phyloP scores from a whole-genome alignment of 78 protist species.

The Pelomyxa schiedti region DNA sequence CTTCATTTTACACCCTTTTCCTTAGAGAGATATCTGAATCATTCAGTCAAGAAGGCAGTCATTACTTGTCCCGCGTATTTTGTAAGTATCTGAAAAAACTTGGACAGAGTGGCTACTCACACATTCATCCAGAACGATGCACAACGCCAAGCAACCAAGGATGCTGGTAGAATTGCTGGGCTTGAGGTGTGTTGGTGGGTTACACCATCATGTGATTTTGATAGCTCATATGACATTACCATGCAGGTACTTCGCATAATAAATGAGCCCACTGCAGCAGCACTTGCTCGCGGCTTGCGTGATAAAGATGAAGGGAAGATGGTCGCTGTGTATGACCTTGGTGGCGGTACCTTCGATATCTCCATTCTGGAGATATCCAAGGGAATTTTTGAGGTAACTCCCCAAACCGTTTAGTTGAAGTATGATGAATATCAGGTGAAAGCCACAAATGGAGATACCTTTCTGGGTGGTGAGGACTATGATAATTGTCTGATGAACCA shows the following conservation, averaged over 20 bases:
- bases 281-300: constrained; percentile 78
- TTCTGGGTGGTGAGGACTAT: constrained; percentile 99
- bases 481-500: constrained; percentile 63
- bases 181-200: too few relatives aligned
- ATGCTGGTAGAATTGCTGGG: constrained; percentile 86
- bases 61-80: constrained; percentile 93
- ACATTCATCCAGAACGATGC: too few relatives aligned
- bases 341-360: constrained; percentile 99
- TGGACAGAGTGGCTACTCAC: too few relatives aligned
- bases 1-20: background rate
- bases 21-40: constrained; percentile 66
- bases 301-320: constrained; percentile 39
- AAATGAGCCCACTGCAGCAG: constrained; percentile 99
- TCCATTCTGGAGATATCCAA: constrained; percentile 87
- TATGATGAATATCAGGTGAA: constrained; percentile 6
- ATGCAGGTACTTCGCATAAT: constrained; percentile 90
- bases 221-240: too few relatives aligned
- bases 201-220: too few relatives aligned
- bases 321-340: constrained; percentile 94
- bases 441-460: constrained; percentile 97
- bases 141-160: constrained; percentile 80
- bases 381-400: constrained; percentile 96
- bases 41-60: constrained; percentile 78
- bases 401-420: background rate
- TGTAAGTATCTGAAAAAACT: too few relatives aligned